Base-by-base conservation (phyloP, 306 rosid species). In the Fagus sylvatica region DNA sequence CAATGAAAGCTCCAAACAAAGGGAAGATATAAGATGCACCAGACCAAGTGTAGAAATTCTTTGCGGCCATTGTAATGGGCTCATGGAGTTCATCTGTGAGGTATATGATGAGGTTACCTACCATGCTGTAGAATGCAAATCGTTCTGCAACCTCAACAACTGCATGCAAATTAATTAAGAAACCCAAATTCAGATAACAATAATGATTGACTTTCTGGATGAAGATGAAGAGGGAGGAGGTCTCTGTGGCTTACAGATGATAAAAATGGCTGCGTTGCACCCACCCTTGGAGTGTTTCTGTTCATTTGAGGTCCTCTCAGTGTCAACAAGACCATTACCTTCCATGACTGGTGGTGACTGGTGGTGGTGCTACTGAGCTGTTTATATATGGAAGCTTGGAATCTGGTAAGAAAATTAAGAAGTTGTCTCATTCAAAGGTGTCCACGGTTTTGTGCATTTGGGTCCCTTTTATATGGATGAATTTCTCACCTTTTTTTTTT, bases 211-310 rank as follows among this genome's bases (percentile, higher is more conserved):
- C n/a, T n/a, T n/a, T n/a, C n/a, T n/a, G 2, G 13, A 51, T 32
- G 2, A 61, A 37, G 2, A 22, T 6, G 8, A 56, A 17, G 3
- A 19, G 4, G 16, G 19, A 33, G 2, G n/a, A 37, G 33, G n/a
- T n/a, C n/a, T n/a, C n/a, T n/a, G n/a, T n/a, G 32, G 37, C 81
- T 75, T 80, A 87, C 90, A 75, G 30, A 85, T 87, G 75, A 87
- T 30, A 73, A 87, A 87, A 81, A 87, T 79, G 79, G 91, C 91
- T 0, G 91, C 91, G 28, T 51, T 77, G 89, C 91, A 87, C 12
- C 91, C 89, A 39, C 91, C 91, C 10, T 70, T 75, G 4, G 84
- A 32, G 15, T 67, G 56, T 34, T 66, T 41, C 28, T 22, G 0
- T 22, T 22, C 28, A 22, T 22, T 22, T 22, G 28, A 22, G 28